Conservation (phyloP, 192 early-diverging fungal species). For the Coemansia sp. region DNA sequence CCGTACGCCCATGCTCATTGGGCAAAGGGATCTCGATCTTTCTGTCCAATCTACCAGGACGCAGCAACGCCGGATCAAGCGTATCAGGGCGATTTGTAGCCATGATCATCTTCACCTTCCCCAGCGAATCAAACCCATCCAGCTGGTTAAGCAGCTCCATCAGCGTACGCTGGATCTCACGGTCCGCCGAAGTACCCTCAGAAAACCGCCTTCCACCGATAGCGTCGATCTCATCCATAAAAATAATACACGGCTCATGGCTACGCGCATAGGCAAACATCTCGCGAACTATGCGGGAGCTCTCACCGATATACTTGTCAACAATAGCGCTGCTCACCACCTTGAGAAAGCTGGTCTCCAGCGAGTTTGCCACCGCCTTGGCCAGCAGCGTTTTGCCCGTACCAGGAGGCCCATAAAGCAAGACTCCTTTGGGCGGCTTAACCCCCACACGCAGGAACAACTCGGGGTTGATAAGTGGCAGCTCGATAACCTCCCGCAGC, state of each 20-base stretch:
- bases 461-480: conserved; percentile 98
- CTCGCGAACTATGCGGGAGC: conserved; percentile 92
- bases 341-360: conserved; percentile 98
- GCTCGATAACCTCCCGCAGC: conserved; percentile 96
- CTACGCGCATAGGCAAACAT: conserved; percentile 99
- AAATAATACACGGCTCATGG: conserved; percentile 99
- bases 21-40: conserved; percentile 99
- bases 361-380: conserved; percentile 92
- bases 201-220: conserved; percentile 98
- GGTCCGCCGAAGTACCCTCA: conserved; percentile 98
- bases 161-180: conserved; percentile 98
- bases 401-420: conserved; percentile 95
- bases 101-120: conserved; percentile 99
- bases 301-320: conserved; percentile 99
- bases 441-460: conserved; percentile 96
- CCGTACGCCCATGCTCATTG: conserved; percentile 94
- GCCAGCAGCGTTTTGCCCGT: conserved; percentile 98
- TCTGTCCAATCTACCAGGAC: conserved; percentile 95
- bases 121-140: conserved; percentile 99
- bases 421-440: conserved; percentile 97
- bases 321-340: conserved; percentile 98
- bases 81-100: conserved; percentile 99
- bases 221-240: conserved; percentile 99
- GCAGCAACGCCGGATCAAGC: conserved; percentile 93
- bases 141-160: conserved; percentile 99